Conservation (phyloP, 306 rosid species). For the Aeschynomene evenia region DNA sequence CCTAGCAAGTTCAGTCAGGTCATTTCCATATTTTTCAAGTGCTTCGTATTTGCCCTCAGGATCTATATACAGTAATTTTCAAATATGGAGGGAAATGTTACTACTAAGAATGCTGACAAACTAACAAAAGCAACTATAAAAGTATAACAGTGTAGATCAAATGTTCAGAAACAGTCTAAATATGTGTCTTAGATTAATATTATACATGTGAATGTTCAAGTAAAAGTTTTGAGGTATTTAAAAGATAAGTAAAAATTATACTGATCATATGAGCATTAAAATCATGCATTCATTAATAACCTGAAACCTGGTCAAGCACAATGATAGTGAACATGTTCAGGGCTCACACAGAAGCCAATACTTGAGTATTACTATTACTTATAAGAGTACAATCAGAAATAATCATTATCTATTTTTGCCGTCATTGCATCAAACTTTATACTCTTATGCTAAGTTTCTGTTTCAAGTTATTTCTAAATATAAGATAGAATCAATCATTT, state of each 20-base stretch:
- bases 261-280: not conserved
- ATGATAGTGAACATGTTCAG: conserved; percentile 8
- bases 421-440: conserved; percentile 9
- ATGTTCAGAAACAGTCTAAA: not conserved
- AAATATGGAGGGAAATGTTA: not conserved
- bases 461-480: not conserved
- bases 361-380: conserved; percentile 5
- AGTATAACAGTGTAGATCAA: not conserved
- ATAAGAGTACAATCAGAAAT: conserved; percentile 6
- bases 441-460: not conserved
- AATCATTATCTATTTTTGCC: not conserved
- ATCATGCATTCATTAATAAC: conserved; percentile 1
- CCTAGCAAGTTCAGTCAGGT: conserved; percentile 91
- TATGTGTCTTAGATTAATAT: not conserved
- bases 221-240: not conserved
- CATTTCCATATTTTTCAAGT: conserved; percentile 82
- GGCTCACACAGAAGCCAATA: not conserved
- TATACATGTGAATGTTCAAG: not conserved
- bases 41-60: conserved; percentile 97
- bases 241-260: not conserved
- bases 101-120: not conserved
- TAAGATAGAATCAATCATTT: conserved; percentile 7
- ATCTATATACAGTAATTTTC: conserved; percentile 44
- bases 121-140: conserved; percentile 19
- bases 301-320: conserved; percentile 13